Percentiles rank a stretch among this genome's conserved stretches.
Evolutionary conservation across 2,329 filamentous ascomycete genomes (phyloP).

Genomic region (Davidsoniella neocaledoniae): DNA sequence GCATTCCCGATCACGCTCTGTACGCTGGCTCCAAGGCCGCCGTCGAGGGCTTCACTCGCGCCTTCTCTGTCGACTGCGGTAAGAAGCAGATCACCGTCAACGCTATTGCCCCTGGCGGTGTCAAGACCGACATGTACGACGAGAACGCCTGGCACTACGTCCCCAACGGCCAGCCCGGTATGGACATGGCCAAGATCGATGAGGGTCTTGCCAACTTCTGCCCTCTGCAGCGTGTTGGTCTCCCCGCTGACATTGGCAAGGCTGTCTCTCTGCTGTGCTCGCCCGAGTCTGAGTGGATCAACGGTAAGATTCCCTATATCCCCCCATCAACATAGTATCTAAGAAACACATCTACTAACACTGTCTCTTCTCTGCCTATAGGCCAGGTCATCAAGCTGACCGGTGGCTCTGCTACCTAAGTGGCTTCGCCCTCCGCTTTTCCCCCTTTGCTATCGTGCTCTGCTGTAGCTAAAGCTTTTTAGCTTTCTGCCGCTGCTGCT

Average conservation of each 20-base stretch:
- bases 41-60: constrained; percentile 55
- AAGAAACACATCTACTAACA: neutral
- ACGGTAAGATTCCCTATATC: constrained; percentile 28
- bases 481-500: neutral
- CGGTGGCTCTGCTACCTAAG: constrained; percentile 19
- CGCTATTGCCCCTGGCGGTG: constrained; percentile 53
- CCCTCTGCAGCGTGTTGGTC: constrained; percentile 41
- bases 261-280: constrained; percentile 38
- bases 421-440: neutral
- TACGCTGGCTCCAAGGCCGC: constrained; percentile 60
- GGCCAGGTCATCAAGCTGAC: constrained; percentile 25
- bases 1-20: constrained; percentile 48
- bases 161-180: constrained; percentile 35
- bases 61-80: constrained; percentile 56
- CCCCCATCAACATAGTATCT: neutral
- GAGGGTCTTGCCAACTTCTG: constrained; percentile 36
- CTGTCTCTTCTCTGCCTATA: constrained; percentile 9
- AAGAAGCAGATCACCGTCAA: constrained; percentile 53
- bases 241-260: constrained; percentile 40
- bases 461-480: neutral
- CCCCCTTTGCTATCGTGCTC: neutral
- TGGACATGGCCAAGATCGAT: constrained; percentile 36
- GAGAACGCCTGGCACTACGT: constrained; percentile 52
- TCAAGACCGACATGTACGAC: constrained; percentile 65
- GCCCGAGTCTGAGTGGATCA: constrained; percentile 47